Conservation (phyloP, 306 rosid species). For the Cucurbita maxima region DNA sequence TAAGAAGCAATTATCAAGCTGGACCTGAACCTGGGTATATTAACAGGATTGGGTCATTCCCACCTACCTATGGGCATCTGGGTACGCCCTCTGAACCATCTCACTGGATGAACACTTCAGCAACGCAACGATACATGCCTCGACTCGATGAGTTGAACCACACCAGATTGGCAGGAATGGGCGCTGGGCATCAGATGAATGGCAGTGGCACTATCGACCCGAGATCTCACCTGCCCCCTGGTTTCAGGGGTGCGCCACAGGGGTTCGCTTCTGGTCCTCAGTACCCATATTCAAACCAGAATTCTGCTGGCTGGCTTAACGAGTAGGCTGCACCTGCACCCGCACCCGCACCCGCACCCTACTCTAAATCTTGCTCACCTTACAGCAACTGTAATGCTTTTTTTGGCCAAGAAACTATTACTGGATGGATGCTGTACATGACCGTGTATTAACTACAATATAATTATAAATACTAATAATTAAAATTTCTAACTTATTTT, state of each 20-base stretch:
- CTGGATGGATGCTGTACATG: too few relatives aligned
- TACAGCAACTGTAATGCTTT: background rate
- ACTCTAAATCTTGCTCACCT: background rate
- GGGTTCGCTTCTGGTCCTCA: conserved; percentile 33
- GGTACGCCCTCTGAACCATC: conserved; percentile 15
- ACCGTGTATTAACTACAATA: too few relatives aligned
- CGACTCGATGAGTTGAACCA: conserved; percentile 45
- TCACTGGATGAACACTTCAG: conserved; percentile 25
- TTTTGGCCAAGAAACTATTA: background rate
- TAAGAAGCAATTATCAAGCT: conserved; percentile 11
- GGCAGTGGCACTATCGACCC: conserved; percentile 11
- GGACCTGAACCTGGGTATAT: conserved; percentile 19
- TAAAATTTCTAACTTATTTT: too few relatives aligned
- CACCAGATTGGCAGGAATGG: conserved; percentile 17
- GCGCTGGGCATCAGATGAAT: conserved; percentile 14
- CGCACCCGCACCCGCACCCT: background rate
- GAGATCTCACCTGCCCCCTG: conserved; percentile 19
- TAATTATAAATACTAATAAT: too few relatives aligned
- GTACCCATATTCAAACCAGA: conserved; percentile 15
- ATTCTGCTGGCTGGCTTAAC: conserved; percentile 43
- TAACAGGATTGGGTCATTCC: conserved; percentile 6
- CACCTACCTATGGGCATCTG: conserved; percentile 13
- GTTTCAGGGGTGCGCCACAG: conserved; percentile 10
- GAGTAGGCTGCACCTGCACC: conserved; percentile 7
- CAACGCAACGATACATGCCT: conserved; percentile 51